A percentile compares a stretch with the other conserved stretches of the same genome.
Conservation (phyloP, 1,284 basidiomycete species). For the Pseudozyma thailandica region DNA sequence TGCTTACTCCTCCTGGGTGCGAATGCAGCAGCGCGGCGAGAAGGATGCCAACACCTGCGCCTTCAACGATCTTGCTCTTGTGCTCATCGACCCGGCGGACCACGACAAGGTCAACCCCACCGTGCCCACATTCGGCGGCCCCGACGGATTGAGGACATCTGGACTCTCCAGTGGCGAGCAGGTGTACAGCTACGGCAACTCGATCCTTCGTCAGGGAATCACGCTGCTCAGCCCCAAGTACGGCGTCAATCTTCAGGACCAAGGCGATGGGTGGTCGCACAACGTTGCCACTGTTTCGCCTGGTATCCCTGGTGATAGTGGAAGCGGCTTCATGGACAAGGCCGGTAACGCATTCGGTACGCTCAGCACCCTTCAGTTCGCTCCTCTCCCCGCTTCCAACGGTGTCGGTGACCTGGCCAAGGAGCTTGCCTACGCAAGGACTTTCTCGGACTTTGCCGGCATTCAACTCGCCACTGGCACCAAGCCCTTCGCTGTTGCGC, state of each 20-base stretch:
- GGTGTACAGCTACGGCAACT: slow-evolving; percentile 57
- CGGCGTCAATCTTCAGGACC: slow-evolving; percentile 39
- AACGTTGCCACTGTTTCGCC: slow-evolving; percentile 37
- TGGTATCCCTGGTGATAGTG: slow-evolving; percentile 55
- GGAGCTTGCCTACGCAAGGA: slow-evolving; percentile 42
- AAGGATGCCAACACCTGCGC: slow-evolving; percentile 47
- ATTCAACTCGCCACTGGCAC: slow-evolving; percentile 49
- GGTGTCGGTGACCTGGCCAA: slow-evolving; percentile 47
- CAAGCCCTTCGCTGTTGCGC: slow-evolving; percentile 39
- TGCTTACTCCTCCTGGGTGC: slow-evolving; percentile 49
- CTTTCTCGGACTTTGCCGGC: slow-evolving; percentile 44
- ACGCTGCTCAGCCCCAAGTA: slow-evolving; percentile 52
- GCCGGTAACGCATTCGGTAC: slow-evolving; percentile 43
- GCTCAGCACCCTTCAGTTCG: slow-evolving; percentile 50
- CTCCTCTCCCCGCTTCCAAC: slow-evolving; percentile 47
- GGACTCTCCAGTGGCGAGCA: slow-evolving; percentile 33
- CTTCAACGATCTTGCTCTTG: slow-evolving; percentile 53
- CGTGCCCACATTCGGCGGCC: slow-evolving; percentile 52
- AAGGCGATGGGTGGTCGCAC: slow-evolving; percentile 54
- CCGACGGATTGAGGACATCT: slow-evolving; percentile 31
- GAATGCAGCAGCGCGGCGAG: slow-evolving; percentile 51
- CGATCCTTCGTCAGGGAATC: slow-evolving; percentile 51
- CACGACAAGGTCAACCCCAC: slow-evolving; percentile 53
- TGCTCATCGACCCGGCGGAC: slow-evolving; percentile 51
- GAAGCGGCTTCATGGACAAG: slow-evolving; percentile 48